phyloP scores from a whole-genome alignment of 208 protist genomes.

The Strigomonas culicis region DNA sequence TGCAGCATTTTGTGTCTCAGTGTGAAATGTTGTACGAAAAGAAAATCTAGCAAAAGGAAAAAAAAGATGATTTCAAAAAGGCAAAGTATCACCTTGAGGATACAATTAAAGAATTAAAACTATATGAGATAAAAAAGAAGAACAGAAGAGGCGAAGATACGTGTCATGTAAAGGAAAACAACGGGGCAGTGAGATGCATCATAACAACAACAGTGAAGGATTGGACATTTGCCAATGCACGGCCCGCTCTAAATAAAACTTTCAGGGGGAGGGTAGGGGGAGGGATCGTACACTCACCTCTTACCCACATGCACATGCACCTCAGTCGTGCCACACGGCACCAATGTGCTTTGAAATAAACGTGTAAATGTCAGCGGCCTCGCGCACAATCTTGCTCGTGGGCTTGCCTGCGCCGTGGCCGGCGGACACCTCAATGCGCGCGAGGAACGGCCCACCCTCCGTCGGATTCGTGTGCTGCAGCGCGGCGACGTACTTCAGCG shows the following conservation, averaged over 20 bases:
- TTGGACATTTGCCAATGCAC: too few relatives aligned
- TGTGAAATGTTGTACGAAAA: background rate
- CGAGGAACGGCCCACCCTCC: slow-evolving; percentile 73
- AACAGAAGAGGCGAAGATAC: background rate
- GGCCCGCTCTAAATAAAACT: too few relatives aligned
- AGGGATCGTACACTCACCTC: too few relatives aligned
- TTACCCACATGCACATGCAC: background rate
- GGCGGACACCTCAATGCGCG: slow-evolving; percentile 76
- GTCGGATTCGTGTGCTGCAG: slow-evolving; percentile 88
- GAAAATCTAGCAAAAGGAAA: background rate
- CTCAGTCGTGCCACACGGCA: slow-evolving; percentile 50
- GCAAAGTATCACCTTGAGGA: background rate
- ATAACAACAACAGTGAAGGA: too few relatives aligned
- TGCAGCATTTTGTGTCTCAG: background rate
- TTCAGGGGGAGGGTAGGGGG: too few relatives aligned
- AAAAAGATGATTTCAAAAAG: background rate
- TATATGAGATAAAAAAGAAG: background rate
- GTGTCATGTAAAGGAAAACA: background rate
- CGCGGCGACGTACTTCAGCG: slow-evolving; percentile 92
- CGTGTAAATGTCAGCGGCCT: slow-evolving; percentile 88
- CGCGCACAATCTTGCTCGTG: slow-evolving; percentile 81
- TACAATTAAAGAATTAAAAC: too few relatives aligned
- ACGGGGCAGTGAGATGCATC: too few relatives aligned
- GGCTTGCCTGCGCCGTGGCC: slow-evolving; percentile 94
- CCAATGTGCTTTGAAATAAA: slow-evolving; percentile 90